Percentiles rank a stretch among this genome's conserved stretches.
Conservation (phyloP, 1,284 basidiomycete genomes). For the Violaceomyces palustris region DNA sequence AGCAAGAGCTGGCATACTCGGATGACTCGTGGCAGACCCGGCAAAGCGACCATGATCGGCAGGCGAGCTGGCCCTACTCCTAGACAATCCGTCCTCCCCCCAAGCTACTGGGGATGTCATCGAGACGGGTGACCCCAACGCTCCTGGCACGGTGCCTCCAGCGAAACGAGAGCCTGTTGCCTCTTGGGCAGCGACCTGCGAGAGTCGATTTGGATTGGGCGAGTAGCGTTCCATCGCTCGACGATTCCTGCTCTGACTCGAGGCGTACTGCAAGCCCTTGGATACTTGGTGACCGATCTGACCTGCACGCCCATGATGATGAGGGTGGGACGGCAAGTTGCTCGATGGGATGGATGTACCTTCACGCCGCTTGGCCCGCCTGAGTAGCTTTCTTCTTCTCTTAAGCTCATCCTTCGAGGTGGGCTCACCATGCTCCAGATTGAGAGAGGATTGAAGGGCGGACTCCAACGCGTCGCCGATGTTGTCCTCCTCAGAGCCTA, state of each 20-base stretch:
- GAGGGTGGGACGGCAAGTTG: slow-evolving; percentile 11
- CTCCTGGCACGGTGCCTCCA: slow-evolving; percentile 8
- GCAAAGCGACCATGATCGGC: slow-evolving; percentile 1
- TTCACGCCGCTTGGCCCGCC: slow-evolving; percentile 26
- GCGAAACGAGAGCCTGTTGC: slow-evolving; percentile 5
- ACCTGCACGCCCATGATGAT: slow-evolving; percentile 9
- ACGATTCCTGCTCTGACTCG: slow-evolving; percentile 35
- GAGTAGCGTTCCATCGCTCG: slow-evolving; percentile 45
- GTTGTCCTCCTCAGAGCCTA: no score
- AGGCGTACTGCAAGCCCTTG: slow-evolving; percentile 36
- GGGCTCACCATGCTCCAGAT: slow-evolving; percentile 31
- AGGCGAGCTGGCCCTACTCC: slow-evolving; percentile 18
- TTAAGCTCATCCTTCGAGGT: slow-evolving; percentile 35
- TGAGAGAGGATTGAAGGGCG: no score
- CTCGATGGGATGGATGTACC: slow-evolving; percentile 5
- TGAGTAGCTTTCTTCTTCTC: slow-evolving; percentile 26
- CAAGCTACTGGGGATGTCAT: neutral
- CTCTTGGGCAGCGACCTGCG: slow-evolving; percentile 3
- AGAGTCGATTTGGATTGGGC: slow-evolving; percentile 15
- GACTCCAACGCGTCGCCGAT: no score
- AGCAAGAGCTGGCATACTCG: neutral
- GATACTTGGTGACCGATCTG: slow-evolving; percentile 22
- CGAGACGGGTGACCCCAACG: no score
- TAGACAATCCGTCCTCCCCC: slow-evolving; percentile 1
- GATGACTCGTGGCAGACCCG: neutral